A percentile compares a stretch with the other conserved stretches of the same genome.
Conservation (phyloP, 2,329 filamentous ascomycete species). For the Dactylellina drechsleri region DNA sequence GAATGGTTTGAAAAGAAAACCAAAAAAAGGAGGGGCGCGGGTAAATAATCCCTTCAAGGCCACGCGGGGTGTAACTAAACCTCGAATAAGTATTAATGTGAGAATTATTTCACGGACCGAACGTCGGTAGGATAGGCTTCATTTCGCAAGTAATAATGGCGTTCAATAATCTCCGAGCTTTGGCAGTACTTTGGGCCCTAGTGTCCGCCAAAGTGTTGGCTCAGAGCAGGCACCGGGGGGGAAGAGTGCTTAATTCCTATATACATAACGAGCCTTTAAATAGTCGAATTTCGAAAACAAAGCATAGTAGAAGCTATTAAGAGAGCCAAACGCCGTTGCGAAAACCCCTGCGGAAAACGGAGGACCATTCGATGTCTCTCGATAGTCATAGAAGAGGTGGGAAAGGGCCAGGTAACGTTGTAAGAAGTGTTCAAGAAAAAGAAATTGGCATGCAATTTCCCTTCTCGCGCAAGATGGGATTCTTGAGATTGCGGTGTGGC, state of each 20-base stretch:
- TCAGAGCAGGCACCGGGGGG: neutral
- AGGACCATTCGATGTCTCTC: constrained; percentile 24
- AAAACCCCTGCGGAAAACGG: constrained; percentile 36
- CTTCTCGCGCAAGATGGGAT: constrained; percentile 52
- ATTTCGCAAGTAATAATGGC: constrained; percentile 38
- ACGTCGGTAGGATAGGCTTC: constrained; percentile 13
- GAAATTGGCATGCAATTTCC: constrained; percentile 56
- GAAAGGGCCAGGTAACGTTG: constrained; percentile 26
- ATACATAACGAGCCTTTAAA: constrained; percentile 16
- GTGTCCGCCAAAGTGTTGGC: neutral
- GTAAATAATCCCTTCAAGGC: constrained; percentile 14
- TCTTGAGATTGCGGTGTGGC: constrained; percentile 55
- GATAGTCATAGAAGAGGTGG: neutral
- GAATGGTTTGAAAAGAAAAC: neutral
- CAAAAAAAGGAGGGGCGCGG: constrained; percentile 1
- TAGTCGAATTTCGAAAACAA: constrained; percentile 12
- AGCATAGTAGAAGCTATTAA: neutral
- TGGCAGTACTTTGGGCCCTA: neutral
- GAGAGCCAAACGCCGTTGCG: constrained; percentile 32
- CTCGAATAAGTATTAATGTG: constrained; percentile 23
- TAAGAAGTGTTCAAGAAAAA: constrained; percentile 23
- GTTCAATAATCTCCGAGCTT: constrained; percentile 44
- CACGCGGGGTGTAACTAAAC: constrained; percentile 11
- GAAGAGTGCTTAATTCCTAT: constrained; percentile 4
- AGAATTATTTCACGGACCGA: constrained; percentile 4